Evolutionary conservation across 768 basidiomycete genomes (phyloP), one percentile per base, ranked within the genome.

Genomic region (Rubroboletus satanas): DNA sequence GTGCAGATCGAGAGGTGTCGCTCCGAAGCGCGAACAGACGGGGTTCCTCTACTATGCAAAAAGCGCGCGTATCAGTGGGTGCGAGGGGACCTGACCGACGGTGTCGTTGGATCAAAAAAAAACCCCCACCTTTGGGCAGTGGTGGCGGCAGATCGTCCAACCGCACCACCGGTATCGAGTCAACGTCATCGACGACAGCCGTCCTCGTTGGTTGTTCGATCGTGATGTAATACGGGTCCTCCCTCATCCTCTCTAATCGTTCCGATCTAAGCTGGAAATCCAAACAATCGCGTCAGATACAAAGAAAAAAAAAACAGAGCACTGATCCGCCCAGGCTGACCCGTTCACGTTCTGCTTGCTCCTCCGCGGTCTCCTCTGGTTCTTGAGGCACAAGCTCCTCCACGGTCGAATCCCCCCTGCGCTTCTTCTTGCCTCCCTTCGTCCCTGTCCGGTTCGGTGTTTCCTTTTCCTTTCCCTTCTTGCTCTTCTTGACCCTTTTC

Each of bases 171-270:
- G 96, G 95, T 71, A 98, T 98, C 9, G 86, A 82, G 62, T 97
- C 93, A n/a, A 97, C 60, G 65, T 97, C 92, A 12, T 83, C 79
- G 8, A 71, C 79, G 8, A 71, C 57, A 3, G 29, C 38, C 28
- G 52, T 51, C 51, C 71, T 75, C 59, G 76, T 66, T 1, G 81
- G 74, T 51, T 68, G 73, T 39, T 83, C 81, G 59, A 90, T 88
- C 37, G 85, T 77, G 59, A 97, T 85, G 70, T 97, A 95, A 73
- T 93, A 97, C 5, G 95, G 94, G 66, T 98, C 93, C 58, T 93
- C 90, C 38, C 83, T 82, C 58, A 86, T 76, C 55, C 86, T 83
- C 47, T 87, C 93, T 45, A 85, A 73, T 31, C 91, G 80, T 61
- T 89, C 91, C 28, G 82, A 85, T 61, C 84, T 86, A 43, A 83